Evolutionary conservation across 2,329 filamentous ascomycete species (phyloP).

Genomic region (Pestalotiopsis sp.): DNA sequence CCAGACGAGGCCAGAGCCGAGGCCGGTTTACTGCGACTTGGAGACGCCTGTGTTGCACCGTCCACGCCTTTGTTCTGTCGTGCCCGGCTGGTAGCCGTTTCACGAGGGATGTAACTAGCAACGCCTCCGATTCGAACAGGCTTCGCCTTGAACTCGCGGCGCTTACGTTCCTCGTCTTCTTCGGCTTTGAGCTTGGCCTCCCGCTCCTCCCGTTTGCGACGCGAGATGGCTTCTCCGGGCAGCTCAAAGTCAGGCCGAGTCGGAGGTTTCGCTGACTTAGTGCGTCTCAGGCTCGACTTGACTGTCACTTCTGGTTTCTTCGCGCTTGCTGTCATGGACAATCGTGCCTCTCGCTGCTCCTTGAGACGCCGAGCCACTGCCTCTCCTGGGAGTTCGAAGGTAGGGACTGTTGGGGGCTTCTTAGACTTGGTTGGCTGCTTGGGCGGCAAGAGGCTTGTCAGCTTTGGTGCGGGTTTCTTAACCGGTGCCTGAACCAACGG

Average conservation of each 20-base stretch:
- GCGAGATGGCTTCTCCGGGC: constrained; percentile 63
- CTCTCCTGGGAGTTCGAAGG: constrained; percentile 66
- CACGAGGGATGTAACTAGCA: constrained; percentile 49
- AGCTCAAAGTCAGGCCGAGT: constrained; percentile 62
- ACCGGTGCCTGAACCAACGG: constrained; percentile 21
- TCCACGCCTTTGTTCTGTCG: constrained; percentile 47
- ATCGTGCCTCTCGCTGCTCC: constrained; percentile 51
- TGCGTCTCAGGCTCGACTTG: constrained; percentile 34
- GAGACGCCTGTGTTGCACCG: constrained; percentile 19
- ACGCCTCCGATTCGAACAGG: constrained; percentile 51
- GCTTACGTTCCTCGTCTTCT: constrained; percentile 61
- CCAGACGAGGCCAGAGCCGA: constrained; percentile 26
- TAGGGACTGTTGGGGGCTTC: constrained; percentile 55
- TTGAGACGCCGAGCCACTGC: constrained; percentile 59
- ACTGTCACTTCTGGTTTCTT: constrained; percentile 29
- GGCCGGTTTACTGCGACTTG: constrained; percentile 29
- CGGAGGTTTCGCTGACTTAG: constrained; percentile 53
- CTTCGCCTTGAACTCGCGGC: constrained; percentile 65
- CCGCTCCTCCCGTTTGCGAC: constrained; percentile 54
- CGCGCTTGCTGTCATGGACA: constrained; percentile 35
- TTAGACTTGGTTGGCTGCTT: constrained; percentile 52
- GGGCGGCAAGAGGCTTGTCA: constrained; percentile 44
- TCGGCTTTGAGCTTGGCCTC: constrained; percentile 54
- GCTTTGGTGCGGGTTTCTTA: constrained; percentile 30
- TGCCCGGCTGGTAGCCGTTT: constrained; percentile 59